Evolutionary conservation across 257 asterid genomes (phyloP).

Genomic region (Gardenia jasminoides): DNA sequence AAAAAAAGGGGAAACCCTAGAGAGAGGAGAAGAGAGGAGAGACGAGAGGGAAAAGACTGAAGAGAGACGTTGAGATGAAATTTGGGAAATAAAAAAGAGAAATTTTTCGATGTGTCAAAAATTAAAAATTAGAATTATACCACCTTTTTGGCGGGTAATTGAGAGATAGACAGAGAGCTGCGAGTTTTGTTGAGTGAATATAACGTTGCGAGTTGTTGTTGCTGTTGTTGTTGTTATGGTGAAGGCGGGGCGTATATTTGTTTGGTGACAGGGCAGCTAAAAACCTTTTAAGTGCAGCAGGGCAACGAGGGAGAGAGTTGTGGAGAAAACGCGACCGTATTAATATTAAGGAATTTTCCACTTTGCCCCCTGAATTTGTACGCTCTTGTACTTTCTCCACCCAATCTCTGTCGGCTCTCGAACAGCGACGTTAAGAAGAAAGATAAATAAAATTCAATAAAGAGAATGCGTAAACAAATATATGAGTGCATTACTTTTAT

Average conservation of each 20-base stretch:
- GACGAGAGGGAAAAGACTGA: neutral
- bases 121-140: slow-evolving; percentile 32
- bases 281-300: slow-evolving; percentile 45
- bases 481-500: too few relatives aligned
- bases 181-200: neutral
- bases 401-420: neutral
- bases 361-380: neutral
- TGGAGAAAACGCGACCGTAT: slow-evolving; percentile 31
- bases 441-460: too few relatives aligned
- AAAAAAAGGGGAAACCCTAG: slow-evolving; percentile 45
- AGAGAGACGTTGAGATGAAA: slow-evolving; percentile 13
- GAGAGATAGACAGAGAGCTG: slow-evolving; percentile 27
- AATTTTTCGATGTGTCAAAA: slow-evolving; percentile 33
- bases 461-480: too few relatives aligned
- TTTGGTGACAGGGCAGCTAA: slow-evolving; percentile 26
- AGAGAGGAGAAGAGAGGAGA: slow-evolving; percentile 12
- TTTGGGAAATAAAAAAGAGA: slow-evolving; percentile 10
- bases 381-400: neutral
- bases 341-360: neutral
- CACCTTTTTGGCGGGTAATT: slow-evolving; percentile 79
- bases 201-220: neutral
- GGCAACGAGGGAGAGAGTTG: slow-evolving; percentile 27
- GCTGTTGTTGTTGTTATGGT: slow-evolving; percentile 15
- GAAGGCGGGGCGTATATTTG: slow-evolving; percentile 6
- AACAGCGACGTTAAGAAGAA: too few relatives aligned